Evolutionary conservation across 768 basidiomycete genomes (phyloP).

Genomic region (Mycena rebaudengoi): DNA sequence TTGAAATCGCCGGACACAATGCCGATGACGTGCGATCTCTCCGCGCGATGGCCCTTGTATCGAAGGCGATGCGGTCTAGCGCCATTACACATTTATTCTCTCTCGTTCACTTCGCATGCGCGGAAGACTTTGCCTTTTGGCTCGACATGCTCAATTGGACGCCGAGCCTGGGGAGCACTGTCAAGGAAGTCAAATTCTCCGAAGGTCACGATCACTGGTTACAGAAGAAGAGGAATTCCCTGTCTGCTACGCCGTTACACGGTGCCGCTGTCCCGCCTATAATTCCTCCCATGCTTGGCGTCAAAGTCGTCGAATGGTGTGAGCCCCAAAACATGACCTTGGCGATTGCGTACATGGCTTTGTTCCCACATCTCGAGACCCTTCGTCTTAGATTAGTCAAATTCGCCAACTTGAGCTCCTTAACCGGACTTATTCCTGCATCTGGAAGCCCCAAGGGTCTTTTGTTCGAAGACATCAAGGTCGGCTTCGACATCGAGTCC

Average conservation of each 20-base stretch:
- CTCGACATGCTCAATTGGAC: slow-evolving; percentile 2
- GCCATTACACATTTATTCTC: slow-evolving; percentile 17
- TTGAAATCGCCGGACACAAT: slow-evolving; percentile 18
- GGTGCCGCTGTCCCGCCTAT: background rate
- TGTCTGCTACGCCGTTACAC: background rate
- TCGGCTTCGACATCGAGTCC: no score
- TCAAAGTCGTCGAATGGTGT: slow-evolving; percentile 6
- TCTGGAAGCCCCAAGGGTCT: slow-evolving; percentile 1
- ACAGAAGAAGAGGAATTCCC: background rate
- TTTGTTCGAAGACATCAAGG: background rate
- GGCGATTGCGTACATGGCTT: background rate
- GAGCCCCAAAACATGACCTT: background rate
- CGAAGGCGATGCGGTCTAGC: background rate
- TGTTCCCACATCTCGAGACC: background rate
- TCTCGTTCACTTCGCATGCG: background rate
- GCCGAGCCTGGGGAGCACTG: background rate
- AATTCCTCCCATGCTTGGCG: slow-evolving; percentile 7
- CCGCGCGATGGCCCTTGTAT: slow-evolving; percentile 12
- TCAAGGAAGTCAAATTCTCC: slow-evolving; percentile 8
- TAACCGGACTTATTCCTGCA: background rate
- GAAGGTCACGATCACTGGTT: background rate
- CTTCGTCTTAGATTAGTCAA: background rate
- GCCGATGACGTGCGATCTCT: slow-evolving; percentile 5
- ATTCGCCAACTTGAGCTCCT: background rate
- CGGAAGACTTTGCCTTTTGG: slow-evolving; percentile 14